A percentile compares a stretch with the other conserved stretches of the same genome.
Evolutionary conservation across 169 alveolate species (phyloP).

Genomic region (Eimeria praecox): DNA sequence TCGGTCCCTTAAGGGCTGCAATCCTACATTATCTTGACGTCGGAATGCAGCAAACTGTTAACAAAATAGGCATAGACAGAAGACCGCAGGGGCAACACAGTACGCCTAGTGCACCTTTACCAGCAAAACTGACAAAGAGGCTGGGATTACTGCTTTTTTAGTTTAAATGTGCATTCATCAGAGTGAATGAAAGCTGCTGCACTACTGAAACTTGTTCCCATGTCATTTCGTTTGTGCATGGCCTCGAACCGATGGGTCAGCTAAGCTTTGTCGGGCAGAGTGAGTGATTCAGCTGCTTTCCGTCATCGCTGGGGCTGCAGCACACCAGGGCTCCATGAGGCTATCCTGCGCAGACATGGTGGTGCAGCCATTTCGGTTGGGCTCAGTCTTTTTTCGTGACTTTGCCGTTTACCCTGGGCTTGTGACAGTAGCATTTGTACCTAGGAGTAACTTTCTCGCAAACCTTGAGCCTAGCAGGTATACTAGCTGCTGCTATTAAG

Average conservation of each 20-base stretch:
- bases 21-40: background rate
- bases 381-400: too few species aligned
- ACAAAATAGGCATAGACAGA: background rate
- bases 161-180: background rate
- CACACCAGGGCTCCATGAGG: background rate
- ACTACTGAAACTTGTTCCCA: background rate
- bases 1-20: background rate
- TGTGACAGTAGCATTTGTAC: background rate
- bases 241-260: background rate
- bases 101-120: background rate
- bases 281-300: background rate
- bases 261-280: background rate
- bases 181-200: background rate
- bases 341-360: background rate
- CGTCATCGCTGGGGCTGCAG: background rate
- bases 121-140: background rate
- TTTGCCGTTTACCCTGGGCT: background rate
- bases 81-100: slow-evolving; percentile 8
- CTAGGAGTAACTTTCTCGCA: background rate
- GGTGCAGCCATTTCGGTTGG: background rate
- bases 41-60: background rate
- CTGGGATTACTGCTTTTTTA: background rate
- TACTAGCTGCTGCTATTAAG: background rate
- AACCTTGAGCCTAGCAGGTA: background rate
- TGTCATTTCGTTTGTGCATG: background rate